Base-by-base conservation (phyloP, 1,284 basidiomycete species). In the Tilletia walkeri region DNA sequence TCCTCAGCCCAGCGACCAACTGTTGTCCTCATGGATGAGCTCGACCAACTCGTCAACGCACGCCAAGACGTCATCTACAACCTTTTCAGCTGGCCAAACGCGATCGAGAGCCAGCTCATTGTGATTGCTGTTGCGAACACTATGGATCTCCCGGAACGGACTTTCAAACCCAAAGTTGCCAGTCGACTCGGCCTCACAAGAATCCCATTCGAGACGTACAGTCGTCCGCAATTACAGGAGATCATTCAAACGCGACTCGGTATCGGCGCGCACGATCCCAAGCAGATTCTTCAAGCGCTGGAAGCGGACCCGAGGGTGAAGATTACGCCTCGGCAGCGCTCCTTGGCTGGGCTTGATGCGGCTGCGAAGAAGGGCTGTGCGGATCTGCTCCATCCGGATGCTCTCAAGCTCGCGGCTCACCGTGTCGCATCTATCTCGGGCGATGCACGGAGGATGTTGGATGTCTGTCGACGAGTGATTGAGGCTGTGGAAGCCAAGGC, bases 31-130 rank as follows among this genome's bases (percentile, higher is more conserved):
- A 97, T 99, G 92, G 95, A 99, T 82, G 95, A 99, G 85, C 88
- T 99, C 1, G 95, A 99, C 84, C 95, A 98, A 84, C 88, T 99
- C 45, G 89, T 99, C 74, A 98, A 95, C 0, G 87, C 91, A 30
- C 95, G 96, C 81, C 95, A 99, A 84, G 95, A 98, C 76, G 95
- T 99, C 2, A 92, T 99, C 53, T 99, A 99, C 86, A 98, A 98
- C 84, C 95, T 99, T 85, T 99, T 99, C 88, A 98, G 98, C 84
- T 99, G 96, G 95, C 96, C 95, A 0, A 95, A 93, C 10, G 87
- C 95, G 70, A 88, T 89, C 0, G 90, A 90, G 16, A 93, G 92
- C 69, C 91, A 92, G 80, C 88, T 99, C 16, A 90, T 98, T 67
- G 95, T 99, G 1, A 89, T 99, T 68, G 96, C 96, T 0, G 94